Conservation (phyloP, 768 basidiomycete species). For the Pisolithus tinctorius region DNA sequence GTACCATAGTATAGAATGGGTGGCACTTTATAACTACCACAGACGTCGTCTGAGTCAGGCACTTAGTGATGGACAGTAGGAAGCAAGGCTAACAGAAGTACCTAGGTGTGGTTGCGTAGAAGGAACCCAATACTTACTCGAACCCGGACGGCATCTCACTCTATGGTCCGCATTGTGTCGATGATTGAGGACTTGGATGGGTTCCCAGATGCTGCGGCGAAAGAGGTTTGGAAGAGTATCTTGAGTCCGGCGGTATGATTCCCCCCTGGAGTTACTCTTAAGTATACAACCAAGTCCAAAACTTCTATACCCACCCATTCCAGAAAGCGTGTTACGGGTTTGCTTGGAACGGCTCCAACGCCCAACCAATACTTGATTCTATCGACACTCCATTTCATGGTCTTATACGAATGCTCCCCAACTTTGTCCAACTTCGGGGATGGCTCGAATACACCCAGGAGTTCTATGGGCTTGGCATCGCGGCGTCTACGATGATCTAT, state of each 20-base stretch:
- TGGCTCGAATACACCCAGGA: constrained; percentile 80
- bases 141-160: too few relatives aligned
- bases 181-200: too few relatives aligned
- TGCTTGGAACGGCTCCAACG: constrained; percentile 78
- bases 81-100: too few relatives aligned
- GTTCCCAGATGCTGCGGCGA: constrained; percentile 1
- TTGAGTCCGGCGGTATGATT: constrained; percentile 50
- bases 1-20: constrained; percentile 6
- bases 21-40: background rate
- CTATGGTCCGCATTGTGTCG: too few relatives aligned
- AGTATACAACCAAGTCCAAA: background rate
- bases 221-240: constrained; percentile 40
- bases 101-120: too few relatives aligned
- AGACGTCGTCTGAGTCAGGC: background rate
- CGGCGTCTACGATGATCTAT: constrained; percentile 64
- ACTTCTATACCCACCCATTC: constrained; percentile 48
- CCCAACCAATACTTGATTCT: constrained; percentile 87
- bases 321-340: constrained; percentile 68
- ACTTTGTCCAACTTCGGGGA: constrained; percentile 34
- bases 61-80: too few relatives aligned
- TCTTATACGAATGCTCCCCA: constrained; percentile 48
- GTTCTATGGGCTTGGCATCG: constrained; percentile 82
- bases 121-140: too few relatives aligned
- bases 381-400: constrained; percentile 84
- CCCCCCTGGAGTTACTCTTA: constrained; percentile 41